These are phyloP conservation scores for Cercophora newfieldiana DNA, from an alignment of 495 filamentous ascomycete genomes.

Conservation along the genomic window DNA sequence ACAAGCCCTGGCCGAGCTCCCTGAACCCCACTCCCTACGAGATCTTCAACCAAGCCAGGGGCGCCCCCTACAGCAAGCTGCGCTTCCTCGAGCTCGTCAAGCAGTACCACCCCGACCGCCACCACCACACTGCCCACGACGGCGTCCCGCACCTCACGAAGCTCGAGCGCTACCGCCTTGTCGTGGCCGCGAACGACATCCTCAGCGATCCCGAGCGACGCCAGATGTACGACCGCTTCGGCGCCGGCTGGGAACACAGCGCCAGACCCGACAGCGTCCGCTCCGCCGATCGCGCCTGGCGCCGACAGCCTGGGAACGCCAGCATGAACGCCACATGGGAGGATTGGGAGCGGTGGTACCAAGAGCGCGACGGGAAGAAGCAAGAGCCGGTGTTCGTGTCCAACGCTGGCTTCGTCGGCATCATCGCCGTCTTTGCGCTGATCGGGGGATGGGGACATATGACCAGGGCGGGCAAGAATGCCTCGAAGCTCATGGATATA, in stretches of 20 bases:
- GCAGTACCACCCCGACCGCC: conserved; percentile 88
- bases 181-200: conserved; percentile 84
- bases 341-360: conserved; percentile 92
- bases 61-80: conserved; percentile 72
- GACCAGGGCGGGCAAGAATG: conserved; percentile 60
- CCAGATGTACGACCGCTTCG: conserved; percentile 76
- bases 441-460: conserved; percentile 68
- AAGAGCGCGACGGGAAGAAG: conserved; percentile 49
- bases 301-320: conserved; percentile 54
- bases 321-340: conserved; percentile 94
- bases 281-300: conserved; percentile 48
- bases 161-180: conserved; percentile 82
- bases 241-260: conserved; percentile 70
- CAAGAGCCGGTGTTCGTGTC: conserved; percentile 67
- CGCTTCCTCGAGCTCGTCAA: conserved; percentile 90
- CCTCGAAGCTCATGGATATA: conserved; percentile 58
- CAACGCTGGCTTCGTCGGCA: conserved; percentile 69
- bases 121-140: conserved; percentile 45
- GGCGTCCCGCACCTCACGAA: conserved; percentile 56
- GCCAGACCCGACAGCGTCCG: conserved; percentile 40
- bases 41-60: conserved; percentile 66
- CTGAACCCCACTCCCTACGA: conserved; percentile 83
- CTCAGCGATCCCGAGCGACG: conserved; percentile 81
- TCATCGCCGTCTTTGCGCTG: conserved; percentile 65
- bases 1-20: conserved; percentile 39